Percentiles rank a stretch among this genome's conserved stretches.
Evolutionary conservation across 1,284 basidiomycete genomes (phyloP).

Genomic region (Leccinum solheimii): DNA sequence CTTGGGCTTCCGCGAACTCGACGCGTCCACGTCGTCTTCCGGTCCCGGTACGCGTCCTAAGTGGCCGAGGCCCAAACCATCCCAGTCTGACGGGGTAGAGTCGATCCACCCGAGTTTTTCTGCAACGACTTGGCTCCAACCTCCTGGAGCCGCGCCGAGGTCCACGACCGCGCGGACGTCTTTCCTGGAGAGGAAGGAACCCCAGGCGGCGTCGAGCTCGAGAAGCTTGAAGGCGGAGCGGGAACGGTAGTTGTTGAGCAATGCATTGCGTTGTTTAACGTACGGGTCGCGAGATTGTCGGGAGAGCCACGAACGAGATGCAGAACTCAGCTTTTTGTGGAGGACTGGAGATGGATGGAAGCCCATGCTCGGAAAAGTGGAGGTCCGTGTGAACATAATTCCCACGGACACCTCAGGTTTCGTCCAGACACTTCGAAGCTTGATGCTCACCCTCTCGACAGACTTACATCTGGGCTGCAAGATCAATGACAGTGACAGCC

Average conservation of each 20-base stretch:
- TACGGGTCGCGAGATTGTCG: conserved; percentile 69
- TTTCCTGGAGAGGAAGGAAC: conserved; percentile 50
- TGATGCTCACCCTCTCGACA: too few species aligned
- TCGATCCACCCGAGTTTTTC: conserved; percentile 50
- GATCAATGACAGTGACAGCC: too few species aligned
- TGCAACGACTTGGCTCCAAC: conserved; percentile 85
- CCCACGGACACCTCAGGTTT: not conserved
- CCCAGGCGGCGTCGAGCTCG: conserved; percentile 61
- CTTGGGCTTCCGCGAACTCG: conserved; percentile 8
- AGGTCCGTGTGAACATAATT: not conserved
- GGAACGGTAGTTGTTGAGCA: conserved; percentile 59
- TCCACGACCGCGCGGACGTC: conserved; percentile 70
- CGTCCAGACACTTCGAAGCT: too few species aligned
- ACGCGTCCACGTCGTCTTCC: not conserved
- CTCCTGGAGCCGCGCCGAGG: conserved; percentile 85
- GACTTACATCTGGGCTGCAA: too few species aligned
- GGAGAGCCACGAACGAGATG: conserved; percentile 57
- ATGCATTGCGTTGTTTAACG: conserved; percentile 56
- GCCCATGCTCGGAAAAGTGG: conserved; percentile 12
- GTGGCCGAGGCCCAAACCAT: not conserved
- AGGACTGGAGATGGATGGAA: conserved; percentile 35
- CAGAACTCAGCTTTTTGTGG: conserved; percentile 35
- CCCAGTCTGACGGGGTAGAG: not conserved
- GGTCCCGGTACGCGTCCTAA: not conserved
- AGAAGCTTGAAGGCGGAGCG: conserved; percentile 86